Evolutionary conservation across 345 rosid genomes (phyloP).

Genomic region (Trapa incisa): DNA sequence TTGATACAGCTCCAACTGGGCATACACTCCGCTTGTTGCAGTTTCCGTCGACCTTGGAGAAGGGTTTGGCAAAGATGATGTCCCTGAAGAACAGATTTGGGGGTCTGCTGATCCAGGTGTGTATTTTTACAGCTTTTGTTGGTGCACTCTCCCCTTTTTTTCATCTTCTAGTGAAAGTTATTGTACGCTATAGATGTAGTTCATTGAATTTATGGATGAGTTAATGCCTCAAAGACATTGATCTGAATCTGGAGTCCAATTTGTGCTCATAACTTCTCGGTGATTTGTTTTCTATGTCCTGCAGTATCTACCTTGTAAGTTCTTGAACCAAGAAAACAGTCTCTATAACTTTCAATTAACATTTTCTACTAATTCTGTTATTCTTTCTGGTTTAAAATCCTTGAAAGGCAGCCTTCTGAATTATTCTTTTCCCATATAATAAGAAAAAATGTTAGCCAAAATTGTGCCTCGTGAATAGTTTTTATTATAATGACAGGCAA

Average conservation of each 20-base stretch:
- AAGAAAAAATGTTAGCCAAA: too few relatives aligned
- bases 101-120: constrained; percentile 84
- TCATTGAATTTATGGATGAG: neutral
- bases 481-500: constrained; percentile 44
- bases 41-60: constrained; percentile 88
- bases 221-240: neutral
- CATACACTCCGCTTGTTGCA: constrained; percentile 92
- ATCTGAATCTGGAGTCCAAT: neutral
- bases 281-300: too few relatives aligned
- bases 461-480: neutral
- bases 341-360: too few relatives aligned
- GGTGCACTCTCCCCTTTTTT: neutral
- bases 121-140: neutral
- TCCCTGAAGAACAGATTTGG: constrained; percentile 84
- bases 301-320: too few relatives aligned
- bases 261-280: too few relatives aligned
- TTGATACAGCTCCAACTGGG: constrained; percentile 99
- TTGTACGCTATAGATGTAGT: neutral
- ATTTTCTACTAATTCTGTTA: too few relatives aligned
- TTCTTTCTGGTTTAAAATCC: neutral
- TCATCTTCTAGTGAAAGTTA: neutral
- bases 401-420: neutral
- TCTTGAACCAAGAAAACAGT: too few relatives aligned
- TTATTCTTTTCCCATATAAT: too few relatives aligned
- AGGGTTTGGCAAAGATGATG: constrained; percentile 86